These are phyloP conservation scores for Hymenochaete sp. DNA, from an alignment of 1,284 basidiomycete species.

Conservation along the genomic window DNA sequence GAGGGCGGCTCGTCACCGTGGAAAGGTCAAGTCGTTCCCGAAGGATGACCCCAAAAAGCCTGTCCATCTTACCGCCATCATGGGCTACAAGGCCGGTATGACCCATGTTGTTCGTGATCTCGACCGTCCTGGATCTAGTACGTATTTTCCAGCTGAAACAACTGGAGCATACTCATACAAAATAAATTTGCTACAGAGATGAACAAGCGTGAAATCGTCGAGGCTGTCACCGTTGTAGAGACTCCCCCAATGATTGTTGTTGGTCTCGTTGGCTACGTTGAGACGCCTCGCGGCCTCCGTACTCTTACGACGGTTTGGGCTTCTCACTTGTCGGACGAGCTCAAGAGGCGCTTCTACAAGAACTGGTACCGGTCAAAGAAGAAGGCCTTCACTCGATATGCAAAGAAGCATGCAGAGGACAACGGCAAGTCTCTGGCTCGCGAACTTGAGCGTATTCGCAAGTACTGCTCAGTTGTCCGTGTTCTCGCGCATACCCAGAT, in stretches of 20 bases:
- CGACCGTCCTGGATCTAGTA: slow-evolving; percentile 96
- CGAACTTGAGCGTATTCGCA: slow-evolving; percentile 99
- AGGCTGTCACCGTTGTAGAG: slow-evolving; percentile 95
- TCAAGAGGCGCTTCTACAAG: slow-evolving; percentile 99
- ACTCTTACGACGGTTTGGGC: slow-evolving; percentile 79
- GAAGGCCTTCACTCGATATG: slow-evolving; percentile 99
- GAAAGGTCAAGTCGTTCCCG: slow-evolving; percentile 98
- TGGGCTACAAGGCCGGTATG: slow-evolving; percentile 99
- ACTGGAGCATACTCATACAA: slow-evolving; percentile 9
- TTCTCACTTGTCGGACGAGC: slow-evolving; percentile 77
- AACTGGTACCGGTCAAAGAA: slow-evolving; percentile 99
- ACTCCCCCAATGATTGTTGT: slow-evolving; percentile 96
- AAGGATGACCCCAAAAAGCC: slow-evolving; percentile 99
- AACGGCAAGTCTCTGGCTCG: slow-evolving; percentile 87
- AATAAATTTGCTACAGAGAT: slow-evolving; percentile 55
- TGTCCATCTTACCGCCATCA: slow-evolving; percentile 94
- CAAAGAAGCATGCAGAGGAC: slow-evolving; percentile 98
- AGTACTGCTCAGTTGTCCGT: slow-evolving; percentile 99
- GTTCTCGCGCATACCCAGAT: slow-evolving; percentile 99
- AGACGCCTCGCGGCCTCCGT: slow-evolving; percentile 98
- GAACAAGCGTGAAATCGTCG: slow-evolving; percentile 99
- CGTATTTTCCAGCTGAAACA: slow-evolving; percentile 28
- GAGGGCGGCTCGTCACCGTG: slow-evolving; percentile 90
- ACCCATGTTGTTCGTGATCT: slow-evolving; percentile 99
- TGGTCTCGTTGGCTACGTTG: slow-evolving; percentile 99